Evolutionary conservation across 225 moss, liverwort and hornwort genomes (phyloP).

Genomic region (Physcomitrellopsis africana): DNA sequence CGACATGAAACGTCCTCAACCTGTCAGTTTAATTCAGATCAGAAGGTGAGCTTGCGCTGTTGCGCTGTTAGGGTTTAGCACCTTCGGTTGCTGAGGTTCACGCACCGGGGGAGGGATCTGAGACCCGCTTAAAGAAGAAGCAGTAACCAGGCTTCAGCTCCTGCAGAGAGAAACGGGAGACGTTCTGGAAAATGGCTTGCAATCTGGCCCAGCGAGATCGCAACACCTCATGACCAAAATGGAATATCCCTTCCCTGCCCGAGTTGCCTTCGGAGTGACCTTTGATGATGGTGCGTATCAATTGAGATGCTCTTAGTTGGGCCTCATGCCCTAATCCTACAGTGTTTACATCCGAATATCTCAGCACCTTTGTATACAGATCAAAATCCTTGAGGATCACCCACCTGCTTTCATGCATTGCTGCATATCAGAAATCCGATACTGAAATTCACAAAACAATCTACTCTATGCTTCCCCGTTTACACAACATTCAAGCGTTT

Average conservation of each 20-base stretch:
- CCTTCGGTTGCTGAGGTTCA: not conserved
- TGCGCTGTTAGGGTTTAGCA: not conserved
- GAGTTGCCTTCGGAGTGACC: slow-evolving; percentile 30
- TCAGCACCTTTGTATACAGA: slow-evolving; percentile 40
- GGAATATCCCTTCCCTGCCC: slow-evolving; percentile 49
- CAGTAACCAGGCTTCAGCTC: slow-evolving; percentile 56
- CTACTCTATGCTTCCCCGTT: too few species aligned
- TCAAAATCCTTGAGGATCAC: slow-evolving; percentile 63
- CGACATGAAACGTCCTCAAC: slow-evolving; percentile 16
- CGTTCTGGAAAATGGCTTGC: slow-evolving; percentile 39
- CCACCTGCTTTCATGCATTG: slow-evolving; percentile 52
- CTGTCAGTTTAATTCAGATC: not conserved
- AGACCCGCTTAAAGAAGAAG: slow-evolving; percentile 50
- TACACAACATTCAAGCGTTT: too few species aligned
- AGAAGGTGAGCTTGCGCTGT: slow-evolving; percentile 1
- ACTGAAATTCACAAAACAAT: not conserved
- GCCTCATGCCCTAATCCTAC: slow-evolving; percentile 53
- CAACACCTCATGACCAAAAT: slow-evolving; percentile 61
- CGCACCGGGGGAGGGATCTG: slow-evolving; percentile 68
- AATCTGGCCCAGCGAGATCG: slow-evolving; percentile 51
- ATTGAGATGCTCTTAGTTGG: slow-evolving; percentile 48
- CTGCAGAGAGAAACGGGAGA: slow-evolving; percentile 55
- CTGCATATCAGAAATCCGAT: not conserved
- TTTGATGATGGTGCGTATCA: slow-evolving; percentile 41
- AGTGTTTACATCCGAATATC: slow-evolving; percentile 18